These are phyloP conservation scores for Naganishia sp. DNA, from an alignment of 1,284 basidiomycete genomes.

Conservation along the genomic window DNA sequence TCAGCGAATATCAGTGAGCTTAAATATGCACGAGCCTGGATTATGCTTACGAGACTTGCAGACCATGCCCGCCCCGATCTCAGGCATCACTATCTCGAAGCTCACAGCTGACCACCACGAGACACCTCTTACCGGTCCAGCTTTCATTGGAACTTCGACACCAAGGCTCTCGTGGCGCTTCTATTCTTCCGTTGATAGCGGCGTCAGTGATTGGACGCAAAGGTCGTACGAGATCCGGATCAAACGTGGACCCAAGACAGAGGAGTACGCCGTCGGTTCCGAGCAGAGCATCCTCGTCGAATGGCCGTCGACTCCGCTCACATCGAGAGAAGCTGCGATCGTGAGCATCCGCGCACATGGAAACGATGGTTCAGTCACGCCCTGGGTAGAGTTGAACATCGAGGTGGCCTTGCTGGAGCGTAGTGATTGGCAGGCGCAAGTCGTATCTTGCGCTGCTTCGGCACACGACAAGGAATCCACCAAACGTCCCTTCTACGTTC, in stretches of 20 bases:
- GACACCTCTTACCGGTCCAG: constrained; percentile 2
- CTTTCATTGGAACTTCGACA: constrained; percentile 27
- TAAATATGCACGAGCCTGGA: too few relatives aligned
- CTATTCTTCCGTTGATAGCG: not conserved
- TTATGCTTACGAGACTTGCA: too few relatives aligned
- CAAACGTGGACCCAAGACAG: constrained; percentile 6
- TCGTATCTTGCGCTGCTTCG: constrained; percentile 33
- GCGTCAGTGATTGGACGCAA: constrained; percentile 41
- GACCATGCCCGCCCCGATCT: too few relatives aligned
- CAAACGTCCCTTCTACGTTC: constrained; percentile 37
- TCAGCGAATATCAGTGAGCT: too few relatives aligned
- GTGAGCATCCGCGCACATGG: constrained; percentile 38
- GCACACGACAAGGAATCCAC: constrained; percentile 33
- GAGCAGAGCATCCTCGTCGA: constrained; percentile 38
- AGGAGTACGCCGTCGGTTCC: constrained; percentile 33
- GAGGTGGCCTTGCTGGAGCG: constrained; percentile 39
- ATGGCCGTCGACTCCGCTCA: constrained; percentile 41
- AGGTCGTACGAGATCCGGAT: constrained; percentile 40
- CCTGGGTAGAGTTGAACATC: constrained; percentile 30
- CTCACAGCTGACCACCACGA: constrained; percentile 41
- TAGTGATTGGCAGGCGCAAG: constrained; percentile 39
- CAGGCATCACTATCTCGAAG: constrained; percentile 31
- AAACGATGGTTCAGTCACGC: constrained; percentile 31
- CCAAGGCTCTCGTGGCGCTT: constrained; percentile 46
- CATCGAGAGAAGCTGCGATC: constrained; percentile 35